phyloP scores from a whole-genome alignment of 108 stramenopile species.

The Epipyxis sp. region DNA sequence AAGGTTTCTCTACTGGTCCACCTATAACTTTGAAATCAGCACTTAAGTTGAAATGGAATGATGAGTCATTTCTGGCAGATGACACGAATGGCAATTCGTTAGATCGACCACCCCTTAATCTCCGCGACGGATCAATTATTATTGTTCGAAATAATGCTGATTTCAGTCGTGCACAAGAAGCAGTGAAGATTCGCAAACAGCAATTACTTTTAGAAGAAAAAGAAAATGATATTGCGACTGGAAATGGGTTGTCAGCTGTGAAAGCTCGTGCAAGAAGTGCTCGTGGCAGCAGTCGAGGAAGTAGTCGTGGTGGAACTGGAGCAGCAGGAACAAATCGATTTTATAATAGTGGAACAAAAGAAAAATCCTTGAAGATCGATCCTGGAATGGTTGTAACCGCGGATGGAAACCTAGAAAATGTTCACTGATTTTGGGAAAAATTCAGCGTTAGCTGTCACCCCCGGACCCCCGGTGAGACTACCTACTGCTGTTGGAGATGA shows the following conservation, averaged over 20 bases:
- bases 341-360: no score
- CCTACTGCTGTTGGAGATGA: no score
- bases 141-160: slow-evolving; percentile 15
- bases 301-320: no score
- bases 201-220: background rate
- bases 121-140: slow-evolving; percentile 24
- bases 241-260: background rate
- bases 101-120: background rate
- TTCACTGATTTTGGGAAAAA: no score
- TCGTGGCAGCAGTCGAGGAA: no score
- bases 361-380: no score
- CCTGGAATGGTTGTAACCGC: no score
- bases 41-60: slow-evolving; percentile 30
- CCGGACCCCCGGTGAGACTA: no score
- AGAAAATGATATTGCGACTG: background rate
- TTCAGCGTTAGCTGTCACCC: no score
- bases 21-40: slow-evolving; percentile 13
- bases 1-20: slow-evolving; percentile 19
- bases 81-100: background rate
- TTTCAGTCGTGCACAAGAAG: slow-evolving; percentile 2
- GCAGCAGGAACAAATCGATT: no score
- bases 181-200: background rate
- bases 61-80: background rate
- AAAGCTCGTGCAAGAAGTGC: background rate
- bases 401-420: no score